Base-by-base conservation (phyloP, 352 stramenopile species). In the Lagenidium sp. region DNA sequence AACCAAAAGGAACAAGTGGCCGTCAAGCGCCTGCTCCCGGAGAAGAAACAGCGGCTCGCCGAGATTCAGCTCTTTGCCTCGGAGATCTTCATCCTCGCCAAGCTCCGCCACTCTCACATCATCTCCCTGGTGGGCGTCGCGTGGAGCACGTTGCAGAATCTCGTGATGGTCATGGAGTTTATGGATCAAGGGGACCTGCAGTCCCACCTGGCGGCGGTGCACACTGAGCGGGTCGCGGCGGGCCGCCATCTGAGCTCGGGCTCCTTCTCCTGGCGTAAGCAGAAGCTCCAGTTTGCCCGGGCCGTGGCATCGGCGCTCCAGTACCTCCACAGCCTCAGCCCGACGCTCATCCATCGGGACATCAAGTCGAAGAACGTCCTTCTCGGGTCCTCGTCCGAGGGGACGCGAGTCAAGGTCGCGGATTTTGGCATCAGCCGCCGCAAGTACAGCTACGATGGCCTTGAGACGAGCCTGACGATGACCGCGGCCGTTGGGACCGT, bases 281-380 rank as follows among this genome's bases (percentile, higher is more conserved):
- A 81, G 16, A 78, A 82, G 45, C 51, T 86, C 4, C 47, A 60
- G 16, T 65, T 86, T 12, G 68, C 79, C 1, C 51, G 74, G 46
- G 60, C 61, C 6, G 48, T 87, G 15, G 79, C 64, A 1, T 69
- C 55, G 21, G 84, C 78, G 13, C 59, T 96, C 42, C 53, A 63
- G 26, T 95, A 94, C 58, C 59, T 96, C 36, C 83, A 95, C 54
- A 70, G 49, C 15, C 53, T 82, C 16, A 67, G 55, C 3, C 81
- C 80, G 15, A 76, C 78, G 42, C 57, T 94, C 43, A 67, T 95
- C 26, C 84, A 95, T 56, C 80, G 78, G 16, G 84, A 95, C 50
- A 60, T 95, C 32, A 95, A 94, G 44, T 86, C 80, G 16, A 75
- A 76, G 23, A 96, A 94, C 49, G 68, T 96, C 15, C 36, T 95